Conservation (phyloP, 169 alveolate species). For the Babesia bigemina region DNA sequence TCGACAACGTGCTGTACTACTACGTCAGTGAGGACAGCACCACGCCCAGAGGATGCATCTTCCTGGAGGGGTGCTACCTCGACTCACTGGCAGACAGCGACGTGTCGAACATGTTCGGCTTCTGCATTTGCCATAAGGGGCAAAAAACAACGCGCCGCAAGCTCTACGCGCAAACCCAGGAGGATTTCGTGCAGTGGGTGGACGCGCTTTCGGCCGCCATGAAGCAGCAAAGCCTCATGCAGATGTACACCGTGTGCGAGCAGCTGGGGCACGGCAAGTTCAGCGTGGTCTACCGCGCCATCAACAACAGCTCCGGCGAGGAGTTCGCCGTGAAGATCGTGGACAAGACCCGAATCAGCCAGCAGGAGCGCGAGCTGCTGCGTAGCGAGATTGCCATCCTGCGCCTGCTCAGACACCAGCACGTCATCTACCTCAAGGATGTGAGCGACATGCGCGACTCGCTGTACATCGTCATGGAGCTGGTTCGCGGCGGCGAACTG, state of each 20-base stretch:
- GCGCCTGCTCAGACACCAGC: conserved; percentile 82
- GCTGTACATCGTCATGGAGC: conserved; percentile 88
- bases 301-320: conserved; percentile 76
- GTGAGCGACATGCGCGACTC: conserved; percentile 81
- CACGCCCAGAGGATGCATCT: conserved; percentile 85
- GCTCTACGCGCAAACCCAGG: conserved; percentile 73
- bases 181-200: conserved; percentile 80
- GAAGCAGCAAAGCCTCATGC: conserved; percentile 80
- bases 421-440: conserved; percentile 87
- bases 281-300: conserved; percentile 83
- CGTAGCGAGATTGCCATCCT: conserved; percentile 87
- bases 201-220: conserved; percentile 82
- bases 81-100: conserved; percentile 58
- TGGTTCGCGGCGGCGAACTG: conserved; percentile 87
- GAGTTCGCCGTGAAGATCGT: conserved; percentile 85
- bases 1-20: conserved; percentile 82
- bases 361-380: conserved; percentile 82
- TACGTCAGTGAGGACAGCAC: conserved; percentile 72
- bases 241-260: conserved; percentile 77
- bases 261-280: conserved; percentile 84
- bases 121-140: conserved; percentile 79
- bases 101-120: conserved; percentile 64
- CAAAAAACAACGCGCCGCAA: conserved; percentile 70
- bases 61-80: conserved; percentile 87
- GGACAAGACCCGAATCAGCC: conserved; percentile 79